Conservation (phyloP, 108 stramenopile genomes). For the Discostella pseudostelligera region DNA sequence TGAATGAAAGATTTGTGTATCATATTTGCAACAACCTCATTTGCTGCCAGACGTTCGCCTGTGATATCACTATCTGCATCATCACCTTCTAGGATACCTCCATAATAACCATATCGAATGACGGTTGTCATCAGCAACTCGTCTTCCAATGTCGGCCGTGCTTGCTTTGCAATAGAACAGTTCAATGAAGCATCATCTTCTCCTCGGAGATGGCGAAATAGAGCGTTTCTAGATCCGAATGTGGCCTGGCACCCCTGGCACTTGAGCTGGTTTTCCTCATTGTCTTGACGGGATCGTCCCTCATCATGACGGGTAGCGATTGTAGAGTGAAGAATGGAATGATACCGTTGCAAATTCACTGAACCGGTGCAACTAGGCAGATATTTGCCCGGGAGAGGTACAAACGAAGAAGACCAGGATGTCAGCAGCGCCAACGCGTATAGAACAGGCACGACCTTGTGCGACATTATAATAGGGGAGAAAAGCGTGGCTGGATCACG, state of each 20-base stretch:
- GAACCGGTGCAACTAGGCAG: no score
- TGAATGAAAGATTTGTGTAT: constrained; percentile 37
- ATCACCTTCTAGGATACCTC: neutral
- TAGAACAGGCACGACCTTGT: no score
- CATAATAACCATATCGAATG: constrained; percentile 40
- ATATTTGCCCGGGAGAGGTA: no score
- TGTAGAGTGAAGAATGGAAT: neutral
- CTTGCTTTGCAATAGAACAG: constrained; percentile 1
- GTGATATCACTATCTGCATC: neutral
- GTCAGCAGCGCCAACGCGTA: no score
- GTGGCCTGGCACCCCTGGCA: constrained; percentile 48
- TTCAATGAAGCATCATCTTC: constrained; percentile 18
- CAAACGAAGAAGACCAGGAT: no score
- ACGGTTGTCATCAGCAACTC: constrained; percentile 30
- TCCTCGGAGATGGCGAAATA: constrained; percentile 72
- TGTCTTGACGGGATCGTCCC: no score
- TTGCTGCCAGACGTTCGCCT: neutral
- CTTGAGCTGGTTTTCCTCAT: constrained; percentile 8
- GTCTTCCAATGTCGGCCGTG: neutral
- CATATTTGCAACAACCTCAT: constrained; percentile 43
- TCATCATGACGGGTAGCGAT: constrained; percentile 2
- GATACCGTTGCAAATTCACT: neutral
- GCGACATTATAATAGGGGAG: no score
- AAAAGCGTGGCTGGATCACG: no score
- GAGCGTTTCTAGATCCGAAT: constrained; percentile 64